phyloP scores from a whole-genome alignment of 2,329 filamentous ascomycete genomes.

The Aspergillus novoparasiticus region DNA sequence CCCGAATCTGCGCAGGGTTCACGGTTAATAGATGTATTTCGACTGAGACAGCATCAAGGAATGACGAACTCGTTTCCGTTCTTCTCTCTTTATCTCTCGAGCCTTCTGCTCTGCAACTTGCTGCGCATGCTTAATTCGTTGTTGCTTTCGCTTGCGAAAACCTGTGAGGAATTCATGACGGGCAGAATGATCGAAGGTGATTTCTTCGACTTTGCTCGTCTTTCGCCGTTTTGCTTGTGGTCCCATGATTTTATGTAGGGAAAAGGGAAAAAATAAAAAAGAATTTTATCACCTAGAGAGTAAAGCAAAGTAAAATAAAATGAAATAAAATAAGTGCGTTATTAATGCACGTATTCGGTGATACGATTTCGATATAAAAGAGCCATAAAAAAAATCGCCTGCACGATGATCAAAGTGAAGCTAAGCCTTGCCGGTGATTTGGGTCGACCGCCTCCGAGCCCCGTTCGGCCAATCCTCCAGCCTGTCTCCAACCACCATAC shows the following conservation, averaged over 20 bases:
- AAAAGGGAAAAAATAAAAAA: background rate
- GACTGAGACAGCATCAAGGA: background rate
- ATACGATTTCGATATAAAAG: background rate
- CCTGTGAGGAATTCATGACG: slow-evolving; percentile 89
- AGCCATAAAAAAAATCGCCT: slow-evolving; percentile 11
- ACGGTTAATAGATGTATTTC: background rate
- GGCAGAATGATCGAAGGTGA: slow-evolving; percentile 79
- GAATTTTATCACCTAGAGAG: background rate
- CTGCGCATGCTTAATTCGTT: slow-evolving; percentile 81
- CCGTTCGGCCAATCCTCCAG: slow-evolving; percentile 25
- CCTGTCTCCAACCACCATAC: slow-evolving; percentile 34
- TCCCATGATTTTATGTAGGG: slow-evolving; percentile 46
- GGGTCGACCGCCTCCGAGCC: slow-evolving; percentile 41
- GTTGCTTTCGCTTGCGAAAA: slow-evolving; percentile 93
- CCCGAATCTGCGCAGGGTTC: slow-evolving; percentile 65
- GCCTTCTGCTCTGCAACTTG: slow-evolving; percentile 77
- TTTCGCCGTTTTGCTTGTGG: slow-evolving; percentile 70
- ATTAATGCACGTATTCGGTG: background rate
- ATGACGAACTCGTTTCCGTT: slow-evolving; percentile 71
- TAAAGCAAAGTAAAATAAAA: too few relatives aligned
- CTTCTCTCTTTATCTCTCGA: slow-evolving; percentile 72
- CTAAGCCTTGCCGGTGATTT: slow-evolving; percentile 30
- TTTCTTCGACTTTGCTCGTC: slow-evolving; percentile 68
- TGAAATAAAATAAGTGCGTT: too few relatives aligned
- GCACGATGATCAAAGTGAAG: slow-evolving; percentile 17